Evolutionary conservation across 805 yeast species (phyloP).

Genomic region (Saitoella complicata): DNA sequence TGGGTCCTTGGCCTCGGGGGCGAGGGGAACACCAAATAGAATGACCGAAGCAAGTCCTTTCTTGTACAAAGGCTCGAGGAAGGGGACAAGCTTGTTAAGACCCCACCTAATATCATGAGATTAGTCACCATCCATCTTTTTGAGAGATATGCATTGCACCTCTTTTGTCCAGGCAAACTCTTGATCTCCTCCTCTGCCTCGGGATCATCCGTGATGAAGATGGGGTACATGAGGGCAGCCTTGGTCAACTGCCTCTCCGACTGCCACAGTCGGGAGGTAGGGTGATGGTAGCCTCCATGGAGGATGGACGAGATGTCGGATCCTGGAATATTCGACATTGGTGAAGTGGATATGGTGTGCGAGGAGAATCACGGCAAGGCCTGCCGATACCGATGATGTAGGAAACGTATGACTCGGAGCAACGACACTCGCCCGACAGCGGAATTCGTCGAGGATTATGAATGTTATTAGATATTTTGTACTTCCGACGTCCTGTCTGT

Average conservation of each 20-base stretch:
- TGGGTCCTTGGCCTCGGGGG: conserved; percentile 59
- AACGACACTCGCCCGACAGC: background rate
- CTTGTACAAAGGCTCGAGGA: conserved; percentile 47
- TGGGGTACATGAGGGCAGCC: conserved; percentile 59
- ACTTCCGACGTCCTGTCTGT: no score
- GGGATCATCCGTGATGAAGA: conserved; percentile 64
- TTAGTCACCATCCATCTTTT: background rate
- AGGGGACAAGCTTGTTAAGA: conserved; percentile 57
- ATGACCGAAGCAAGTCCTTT: conserved; percentile 81
- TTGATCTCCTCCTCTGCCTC: conserved; percentile 65
- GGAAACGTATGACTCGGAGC: background rate
- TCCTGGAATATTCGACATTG: conserved; percentile 30
- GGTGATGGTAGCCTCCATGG: conserved; percentile 91
- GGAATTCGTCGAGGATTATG: background rate
- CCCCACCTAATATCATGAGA: conserved; percentile 42
- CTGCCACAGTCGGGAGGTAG: conserved; percentile 83
- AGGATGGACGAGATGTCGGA: conserved; percentile 59
- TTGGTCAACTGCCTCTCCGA: conserved; percentile 66
- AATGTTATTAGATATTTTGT: no score
- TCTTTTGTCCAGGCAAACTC: conserved; percentile 70
- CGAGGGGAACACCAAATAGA: conserved; percentile 78
- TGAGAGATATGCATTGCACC: conserved; percentile 3
- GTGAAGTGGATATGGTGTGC: conserved; percentile 41
- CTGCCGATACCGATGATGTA: conserved; percentile 24
- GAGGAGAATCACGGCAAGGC: conserved; percentile 22